These are phyloP conservation scores for Puccinia polysora DNA, from an alignment of 1,284 basidiomycete species.

Conservation along the genomic window DNA sequence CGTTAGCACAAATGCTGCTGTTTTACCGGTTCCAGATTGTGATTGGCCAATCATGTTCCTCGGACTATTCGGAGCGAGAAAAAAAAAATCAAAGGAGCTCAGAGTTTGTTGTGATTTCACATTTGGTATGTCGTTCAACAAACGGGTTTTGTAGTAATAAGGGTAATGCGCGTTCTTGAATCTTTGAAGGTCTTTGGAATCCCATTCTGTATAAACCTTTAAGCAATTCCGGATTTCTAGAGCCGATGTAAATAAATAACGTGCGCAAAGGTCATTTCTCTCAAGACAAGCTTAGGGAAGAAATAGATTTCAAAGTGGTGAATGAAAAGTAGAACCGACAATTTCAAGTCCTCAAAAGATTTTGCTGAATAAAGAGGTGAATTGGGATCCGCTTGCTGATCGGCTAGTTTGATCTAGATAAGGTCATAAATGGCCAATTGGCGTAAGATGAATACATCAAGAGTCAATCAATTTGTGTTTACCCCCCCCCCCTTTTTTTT, in stretches of 20 bases:
- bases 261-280: neutral
- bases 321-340: conserved; percentile 55
- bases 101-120: neutral
- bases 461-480: neutral
- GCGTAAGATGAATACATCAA: neutral
- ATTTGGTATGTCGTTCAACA: conserved; percentile 49
- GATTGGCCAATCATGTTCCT: conserved; percentile 99
- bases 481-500: too few species aligned
- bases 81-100: neutral
- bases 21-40: conserved; percentile 98
- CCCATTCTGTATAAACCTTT: conserved; percentile 96
- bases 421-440: neutral
- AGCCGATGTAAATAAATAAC: conserved; percentile 3
- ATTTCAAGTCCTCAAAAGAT: conserved; percentile 86
- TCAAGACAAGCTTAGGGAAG: neutral
- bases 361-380: conserved; percentile 91
- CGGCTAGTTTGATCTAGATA: conserved; percentile 86
- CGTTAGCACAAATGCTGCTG: conserved; percentile 93
- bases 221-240: conserved; percentile 69
- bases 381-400: conserved; percentile 92
- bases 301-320: neutral
- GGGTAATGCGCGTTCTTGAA: conserved; percentile 94
- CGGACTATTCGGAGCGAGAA: conserved; percentile 60
- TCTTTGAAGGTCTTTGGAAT: conserved; percentile 97
- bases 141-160: conserved; percentile 85